Percentiles rank a stretch among this genome's conserved stretches.
Conservation (phyloP, 257 asterid species). For the Oldenlandia corymbosa region DNA sequence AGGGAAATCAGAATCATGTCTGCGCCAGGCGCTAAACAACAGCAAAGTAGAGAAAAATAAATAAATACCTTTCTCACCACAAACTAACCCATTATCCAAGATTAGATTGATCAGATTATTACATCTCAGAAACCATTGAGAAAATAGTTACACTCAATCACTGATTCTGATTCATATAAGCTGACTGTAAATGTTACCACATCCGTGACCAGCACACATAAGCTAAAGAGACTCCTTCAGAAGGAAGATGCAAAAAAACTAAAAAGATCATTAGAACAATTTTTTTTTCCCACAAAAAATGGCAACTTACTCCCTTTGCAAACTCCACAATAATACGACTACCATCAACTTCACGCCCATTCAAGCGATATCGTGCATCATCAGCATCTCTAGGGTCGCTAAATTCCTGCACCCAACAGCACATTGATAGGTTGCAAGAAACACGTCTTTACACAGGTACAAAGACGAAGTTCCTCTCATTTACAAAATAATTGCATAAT, state of each 20-base stretch:
- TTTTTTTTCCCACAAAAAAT: no score
- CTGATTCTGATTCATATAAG: no score
- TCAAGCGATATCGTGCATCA: slow-evolving; percentile 56
- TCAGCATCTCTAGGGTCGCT: slow-evolving; percentile 66
- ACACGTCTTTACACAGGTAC: slow-evolving; percentile 2
- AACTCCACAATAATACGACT: slow-evolving; percentile 53
- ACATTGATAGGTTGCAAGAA: slow-evolving; percentile 2
- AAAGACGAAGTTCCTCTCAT: slow-evolving; percentile 3
- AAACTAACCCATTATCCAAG: background rate
- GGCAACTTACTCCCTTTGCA: slow-evolving; percentile 48
- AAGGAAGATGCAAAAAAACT: background rate
- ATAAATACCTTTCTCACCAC: background rate
- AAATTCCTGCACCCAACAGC: slow-evolving; percentile 36
- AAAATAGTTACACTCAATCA: no score
- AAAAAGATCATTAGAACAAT: background rate
- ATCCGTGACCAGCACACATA: background rate
- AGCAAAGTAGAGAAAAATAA: background rate
- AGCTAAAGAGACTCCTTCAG: background rate
- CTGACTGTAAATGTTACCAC: no score
- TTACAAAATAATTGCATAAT: slow-evolving; percentile 2
- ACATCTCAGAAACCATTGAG: no score
- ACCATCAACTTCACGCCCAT: slow-evolving; percentile 60
- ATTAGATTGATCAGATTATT: background rate
- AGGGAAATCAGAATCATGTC: background rate
- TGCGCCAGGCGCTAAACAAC: background rate